phyloP scores from a whole-genome alignment of 176 grass and related monocot genomes.

The Eragrostis nindensis region DNA sequence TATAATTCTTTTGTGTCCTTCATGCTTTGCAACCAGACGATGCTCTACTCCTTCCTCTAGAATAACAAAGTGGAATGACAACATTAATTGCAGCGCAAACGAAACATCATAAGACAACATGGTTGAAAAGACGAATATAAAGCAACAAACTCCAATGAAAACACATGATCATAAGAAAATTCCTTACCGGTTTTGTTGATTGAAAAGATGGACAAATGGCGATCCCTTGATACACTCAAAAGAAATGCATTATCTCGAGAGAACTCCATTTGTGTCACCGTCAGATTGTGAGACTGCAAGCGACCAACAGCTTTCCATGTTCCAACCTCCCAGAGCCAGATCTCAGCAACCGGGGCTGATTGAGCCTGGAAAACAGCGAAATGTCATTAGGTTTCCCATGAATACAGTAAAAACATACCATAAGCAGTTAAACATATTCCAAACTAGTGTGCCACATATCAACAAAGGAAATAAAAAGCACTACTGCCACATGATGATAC shows the following conservation, averaged over 20 bases:
- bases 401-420: conserved; percentile 7
- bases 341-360: conserved; percentile 72
- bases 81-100: conserved; percentile 25
- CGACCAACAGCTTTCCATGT: conserved; percentile 87
- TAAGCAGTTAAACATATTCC: conserved; percentile 4
- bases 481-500: conserved; percentile 21
- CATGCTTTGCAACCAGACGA: conserved; percentile 69
- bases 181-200: conserved; percentile 61
- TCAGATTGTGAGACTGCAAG: conserved; percentile 89
- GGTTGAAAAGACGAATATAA: neutral
- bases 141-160: conserved; percentile 29
- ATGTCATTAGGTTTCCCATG: neutral
- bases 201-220: conserved; percentile 71
- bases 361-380: conserved; percentile 63
- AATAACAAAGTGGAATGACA: conserved; percentile 30
- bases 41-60: conserved; percentile 52
- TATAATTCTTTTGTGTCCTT: conserved; percentile 97
- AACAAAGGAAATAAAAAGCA: neutral
- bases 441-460: neutral
- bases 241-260: conserved; percentile 79
- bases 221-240: conserved; percentile 89
- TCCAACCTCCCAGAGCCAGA: conserved; percentile 96
- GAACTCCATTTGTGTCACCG: conserved; percentile 95
- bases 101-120: conserved; percentile 10
- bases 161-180: conserved; percentile 9